These are phyloP conservation scores for Marchantia paleacea DNA, from an alignment of 225 moss, liverwort and hornwort species.

Conservation along the genomic window DNA sequence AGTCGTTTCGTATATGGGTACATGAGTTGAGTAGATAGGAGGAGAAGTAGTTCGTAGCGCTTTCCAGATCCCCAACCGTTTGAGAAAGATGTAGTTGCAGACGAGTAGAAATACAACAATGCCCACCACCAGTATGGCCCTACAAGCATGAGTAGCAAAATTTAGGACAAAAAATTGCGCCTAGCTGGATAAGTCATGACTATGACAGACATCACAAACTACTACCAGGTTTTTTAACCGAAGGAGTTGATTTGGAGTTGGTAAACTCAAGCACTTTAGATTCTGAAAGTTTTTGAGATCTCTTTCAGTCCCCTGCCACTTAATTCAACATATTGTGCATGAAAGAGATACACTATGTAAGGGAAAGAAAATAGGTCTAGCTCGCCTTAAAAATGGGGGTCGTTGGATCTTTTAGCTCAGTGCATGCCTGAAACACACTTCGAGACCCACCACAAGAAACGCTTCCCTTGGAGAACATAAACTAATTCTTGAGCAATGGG, in stretches of 20 bases:
- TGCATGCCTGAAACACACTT: too few species aligned
- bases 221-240: not conserved
- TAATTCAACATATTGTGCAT: not conserved
- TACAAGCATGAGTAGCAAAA: constrained; percentile 14
- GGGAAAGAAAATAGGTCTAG: not conserved
- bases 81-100: constrained; percentile 37
- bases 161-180: not conserved
- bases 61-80: constrained; percentile 40
- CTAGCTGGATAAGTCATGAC: too few species aligned
- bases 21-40: constrained; percentile 30
- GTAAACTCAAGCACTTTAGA: too few species aligned
- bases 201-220: too few species aligned
- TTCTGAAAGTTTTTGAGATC: too few species aligned
- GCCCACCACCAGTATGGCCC: constrained; percentile 37
- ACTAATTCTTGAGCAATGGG: not conserved
- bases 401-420: too few species aligned
- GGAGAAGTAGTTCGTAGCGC: constrained; percentile 23
- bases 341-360: not conserved
- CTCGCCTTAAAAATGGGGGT: not conserved
- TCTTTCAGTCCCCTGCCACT: too few species aligned
- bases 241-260: not conserved
- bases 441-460: too few species aligned
- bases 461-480: not conserved
- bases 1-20: constrained; percentile 6
- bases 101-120: constrained; percentile 32